Evolutionary conservation across 2,329 filamentous ascomycete species (phyloP).

Genomic region (Penicillium rolfsii): DNA sequence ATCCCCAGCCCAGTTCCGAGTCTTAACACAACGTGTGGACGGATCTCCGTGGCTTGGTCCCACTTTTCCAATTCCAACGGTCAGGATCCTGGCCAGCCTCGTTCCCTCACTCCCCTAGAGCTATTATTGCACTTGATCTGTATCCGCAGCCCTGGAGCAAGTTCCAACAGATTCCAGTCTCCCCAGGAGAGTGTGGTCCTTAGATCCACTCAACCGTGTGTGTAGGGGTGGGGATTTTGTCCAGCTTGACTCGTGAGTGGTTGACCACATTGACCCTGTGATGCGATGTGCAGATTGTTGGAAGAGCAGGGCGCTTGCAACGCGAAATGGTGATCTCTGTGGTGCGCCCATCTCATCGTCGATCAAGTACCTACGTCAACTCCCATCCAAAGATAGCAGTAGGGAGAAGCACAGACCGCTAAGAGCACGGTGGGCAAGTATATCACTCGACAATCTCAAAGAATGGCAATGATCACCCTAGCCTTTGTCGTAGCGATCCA

Average conservation of each 20-base stretch:
- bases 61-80: conserved; percentile 10
- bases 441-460: background rate
- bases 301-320: conserved; percentile 3
- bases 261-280: conserved; percentile 1
- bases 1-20: background rate
- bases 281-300: background rate
- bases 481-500: background rate
- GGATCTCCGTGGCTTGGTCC: conserved; percentile 10
- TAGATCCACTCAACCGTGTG: background rate
- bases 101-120: background rate
- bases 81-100: conserved; percentile 7
- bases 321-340: background rate
- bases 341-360: background rate
- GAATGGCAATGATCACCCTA: background rate
- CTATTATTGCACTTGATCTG: background rate
- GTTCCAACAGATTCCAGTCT: background rate
- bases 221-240: background rate
- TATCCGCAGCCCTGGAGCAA: background rate
- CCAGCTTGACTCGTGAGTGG: background rate
- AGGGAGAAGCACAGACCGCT: conserved; percentile 2
- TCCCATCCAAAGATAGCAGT: conserved; percentile 1
- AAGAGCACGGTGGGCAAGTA: background rate
- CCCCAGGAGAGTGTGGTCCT: background rate
- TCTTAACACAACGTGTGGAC: conserved; percentile 5
- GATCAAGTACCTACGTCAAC: background rate